phyloP scores from a whole-genome alignment of 192 early-diverging fungal genomes.

The Oehlia diaphana region DNA sequence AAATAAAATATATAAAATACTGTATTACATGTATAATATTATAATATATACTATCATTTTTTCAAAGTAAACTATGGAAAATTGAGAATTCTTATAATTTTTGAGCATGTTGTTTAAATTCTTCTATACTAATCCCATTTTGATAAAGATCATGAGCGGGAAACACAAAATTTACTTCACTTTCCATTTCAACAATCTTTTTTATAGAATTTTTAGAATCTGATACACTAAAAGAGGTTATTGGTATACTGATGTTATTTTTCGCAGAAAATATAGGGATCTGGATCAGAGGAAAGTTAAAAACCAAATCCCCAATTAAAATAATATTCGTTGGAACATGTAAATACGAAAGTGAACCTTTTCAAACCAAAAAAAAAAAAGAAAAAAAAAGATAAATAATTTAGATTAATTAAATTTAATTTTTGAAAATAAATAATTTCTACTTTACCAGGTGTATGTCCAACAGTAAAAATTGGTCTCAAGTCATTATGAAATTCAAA shows the following conservation, averaged over 20 bases:
- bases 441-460: constrained; percentile 38
- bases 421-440: neutral
- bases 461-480: constrained; percentile 36
- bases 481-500: constrained; percentile 42
- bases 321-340: constrained; percentile 39
- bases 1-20: too few species aligned
- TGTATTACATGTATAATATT: too few species aligned
- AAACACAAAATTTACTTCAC: constrained; percentile 37
- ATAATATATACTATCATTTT: too few species aligned
- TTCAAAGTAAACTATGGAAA: too few species aligned
- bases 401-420: neutral
- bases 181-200: constrained; percentile 33
- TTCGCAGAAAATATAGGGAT: constrained; percentile 31
- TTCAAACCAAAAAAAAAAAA: neutral
- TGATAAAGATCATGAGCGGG: constrained; percentile 38
- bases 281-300: constrained; percentile 33
- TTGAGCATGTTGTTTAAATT: constrained; percentile 35
- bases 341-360: constrained; percentile 41
- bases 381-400: neutral
- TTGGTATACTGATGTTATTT: constrained; percentile 33
- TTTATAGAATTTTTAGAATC: constrained; percentile 36
- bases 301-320: constrained; percentile 40
- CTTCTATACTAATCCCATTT: constrained; percentile 38
- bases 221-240: constrained; percentile 34
- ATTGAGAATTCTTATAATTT: neutral